Percentiles rank a stretch among this genome's conserved stretches.
Evolutionary conservation across 2,329 filamentous ascomycete genomes (phyloP).

Genomic region (Aspergillus ruber): DNA sequence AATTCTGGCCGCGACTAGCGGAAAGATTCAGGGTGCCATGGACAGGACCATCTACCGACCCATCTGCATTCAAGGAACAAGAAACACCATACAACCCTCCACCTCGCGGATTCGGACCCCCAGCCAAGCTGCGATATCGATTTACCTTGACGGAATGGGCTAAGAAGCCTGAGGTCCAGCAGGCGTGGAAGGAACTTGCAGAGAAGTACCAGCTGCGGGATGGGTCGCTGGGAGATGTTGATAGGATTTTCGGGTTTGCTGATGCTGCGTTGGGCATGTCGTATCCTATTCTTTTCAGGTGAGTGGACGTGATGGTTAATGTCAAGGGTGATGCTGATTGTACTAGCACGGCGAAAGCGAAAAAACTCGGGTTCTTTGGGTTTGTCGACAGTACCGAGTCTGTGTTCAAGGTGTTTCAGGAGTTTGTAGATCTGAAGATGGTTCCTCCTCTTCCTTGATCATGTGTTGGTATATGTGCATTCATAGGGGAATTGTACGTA

Average conservation of each 20-base stretch:
- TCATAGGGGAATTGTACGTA: too few species aligned
- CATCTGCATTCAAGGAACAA: conserved; percentile 12
- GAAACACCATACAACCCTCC: conserved; percentile 17
- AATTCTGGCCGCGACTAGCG: conserved; percentile 44
- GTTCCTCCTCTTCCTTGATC: background rate
- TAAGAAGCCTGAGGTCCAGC: conserved; percentile 35
- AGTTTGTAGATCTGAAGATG: conserved; percentile 1
- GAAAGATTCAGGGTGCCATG: conserved; percentile 40
- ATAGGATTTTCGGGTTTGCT: conserved; percentile 43
- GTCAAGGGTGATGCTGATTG: too few species aligned
- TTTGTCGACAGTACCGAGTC: conserved; percentile 27
- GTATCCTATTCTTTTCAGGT: conserved; percentile 25
- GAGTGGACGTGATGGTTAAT: conserved; percentile 1
- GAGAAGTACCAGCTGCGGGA: conserved; percentile 35
- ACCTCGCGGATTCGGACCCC: conserved; percentile 41
- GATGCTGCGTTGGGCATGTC: conserved; percentile 34
- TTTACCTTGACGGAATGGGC: conserved; percentile 46
- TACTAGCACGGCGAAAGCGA: conserved; percentile 24
- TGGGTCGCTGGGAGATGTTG: conserved; percentile 39
- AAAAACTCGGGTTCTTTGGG: conserved; percentile 27
- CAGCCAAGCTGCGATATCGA: conserved; percentile 29
- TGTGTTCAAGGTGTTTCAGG: background rate
- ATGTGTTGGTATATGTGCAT: conserved; percentile 5
- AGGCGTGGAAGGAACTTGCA: conserved; percentile 43
- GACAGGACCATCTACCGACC: conserved; percentile 21